Base-by-base conservation (phyloP, 805 yeast species). In the Lipomyces spencermartinsiae region DNA sequence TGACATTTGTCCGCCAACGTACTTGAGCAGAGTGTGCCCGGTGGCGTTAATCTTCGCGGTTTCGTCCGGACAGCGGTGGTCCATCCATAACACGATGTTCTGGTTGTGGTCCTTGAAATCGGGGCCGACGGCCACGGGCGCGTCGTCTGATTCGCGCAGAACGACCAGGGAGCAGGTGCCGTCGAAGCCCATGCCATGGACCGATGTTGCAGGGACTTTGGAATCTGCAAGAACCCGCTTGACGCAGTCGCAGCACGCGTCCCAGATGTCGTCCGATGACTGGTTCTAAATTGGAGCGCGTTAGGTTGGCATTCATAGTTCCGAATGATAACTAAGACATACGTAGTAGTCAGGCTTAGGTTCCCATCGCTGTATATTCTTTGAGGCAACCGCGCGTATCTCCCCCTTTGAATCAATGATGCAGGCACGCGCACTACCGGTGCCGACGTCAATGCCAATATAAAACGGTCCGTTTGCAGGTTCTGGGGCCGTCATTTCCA, bases 1-100 rank as follows among this genome's bases (percentile, higher is more conserved):
- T 61, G 98, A 93, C 98, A 95, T 94, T 74, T 88, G 89, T 22
- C 98, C 98, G 67, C 99, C 99, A 22, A 95, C 98, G 77, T 92
- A 95, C 77, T 91, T 90, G 75, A 95, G 83, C 66, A 91, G 87
- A 75, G 86, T 87, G 76, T 92, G 96, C 46, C 85, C 84, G 0
- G 97, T 90, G 55, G 89, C 86, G 79, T 94, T 94, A 78, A 95
- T 93, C 65, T 82, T 85, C 65, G 86, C 81, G 14, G 97, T 93
- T 77, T 94, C 97, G 7, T 83, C 81, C 16, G 84, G 88, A 0
- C 98, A 98, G 71, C 99, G 86, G 79, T 95, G 99, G 81, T 95
- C 99, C 98, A 95, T 94, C 99, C 99, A 95, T 71, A 95, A 80
- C 62, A 95, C 87, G 74, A 95, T 89, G 79, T 95, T 93, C 76